phyloP scores from a whole-genome alignment of 2,329 filamentous ascomycete species.

The Curvularia sp. region DNA sequence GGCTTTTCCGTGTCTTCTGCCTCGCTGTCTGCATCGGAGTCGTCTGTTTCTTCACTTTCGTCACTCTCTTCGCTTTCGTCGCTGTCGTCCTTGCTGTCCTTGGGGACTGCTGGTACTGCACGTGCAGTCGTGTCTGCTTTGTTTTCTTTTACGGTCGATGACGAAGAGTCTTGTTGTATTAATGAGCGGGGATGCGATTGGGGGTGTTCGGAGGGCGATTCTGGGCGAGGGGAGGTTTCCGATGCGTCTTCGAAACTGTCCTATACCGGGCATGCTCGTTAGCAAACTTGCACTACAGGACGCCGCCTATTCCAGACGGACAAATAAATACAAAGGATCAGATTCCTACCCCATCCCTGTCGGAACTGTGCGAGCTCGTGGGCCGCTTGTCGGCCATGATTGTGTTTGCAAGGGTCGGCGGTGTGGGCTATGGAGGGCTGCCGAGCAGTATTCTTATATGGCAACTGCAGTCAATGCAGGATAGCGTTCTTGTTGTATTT shows the following conservation, averaged over 20 bases:
- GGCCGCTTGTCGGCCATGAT: slow-evolving; percentile 37
- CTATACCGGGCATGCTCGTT: slow-evolving; percentile 52
- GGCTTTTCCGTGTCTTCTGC: slow-evolving; percentile 13
- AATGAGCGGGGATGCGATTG: slow-evolving; percentile 63
- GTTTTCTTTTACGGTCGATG: slow-evolving; percentile 39
- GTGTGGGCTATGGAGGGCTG: slow-evolving; percentile 20
- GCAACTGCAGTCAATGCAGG: slow-evolving; percentile 29
- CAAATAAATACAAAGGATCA: not conserved
- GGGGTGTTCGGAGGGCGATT: slow-evolving; percentile 51
- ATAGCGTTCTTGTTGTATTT: not conserved
- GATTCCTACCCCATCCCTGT: slow-evolving; percentile 39
- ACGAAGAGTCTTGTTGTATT: slow-evolving; percentile 44
- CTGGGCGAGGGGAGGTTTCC: slow-evolving; percentile 60
- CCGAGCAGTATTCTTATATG: slow-evolving; percentile 18
- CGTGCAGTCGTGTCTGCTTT: slow-evolving; percentile 33
- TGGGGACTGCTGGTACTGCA: slow-evolving; percentile 27
- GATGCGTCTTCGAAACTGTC: slow-evolving; percentile 84
- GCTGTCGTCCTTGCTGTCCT: slow-evolving; percentile 18
- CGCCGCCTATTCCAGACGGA: not conserved
- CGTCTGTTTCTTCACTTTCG: slow-evolving; percentile 20
- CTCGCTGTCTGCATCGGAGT: slow-evolving; percentile 21
- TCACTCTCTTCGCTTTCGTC: slow-evolving; percentile 19
- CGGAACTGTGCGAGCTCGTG: slow-evolving; percentile 45
- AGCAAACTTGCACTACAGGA: slow-evolving; percentile 16
- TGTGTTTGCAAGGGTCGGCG: slow-evolving; percentile 18